Percentiles rank a stretch among this genome's conserved stretches.
These are phyloP conservation scores for Arachis hypogaea DNA, from an alignment of 306 rosid genomes.

Conservation along the genomic window DNA sequence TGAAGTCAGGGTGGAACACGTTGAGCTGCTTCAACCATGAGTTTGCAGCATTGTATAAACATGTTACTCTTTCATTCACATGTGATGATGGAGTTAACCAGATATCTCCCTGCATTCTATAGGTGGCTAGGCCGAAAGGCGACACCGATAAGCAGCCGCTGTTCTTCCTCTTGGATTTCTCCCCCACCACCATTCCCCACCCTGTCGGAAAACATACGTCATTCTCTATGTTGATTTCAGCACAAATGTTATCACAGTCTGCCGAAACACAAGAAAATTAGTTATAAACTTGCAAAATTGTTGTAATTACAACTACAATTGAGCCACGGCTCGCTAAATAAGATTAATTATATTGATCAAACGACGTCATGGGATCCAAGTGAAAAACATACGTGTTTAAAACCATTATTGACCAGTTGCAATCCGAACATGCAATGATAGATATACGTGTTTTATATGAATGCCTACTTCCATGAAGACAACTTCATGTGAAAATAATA, in stretches of 20 bases:
- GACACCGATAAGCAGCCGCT: constrained; percentile 39
- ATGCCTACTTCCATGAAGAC: too few relatives aligned
- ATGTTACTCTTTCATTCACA: constrained; percentile 35
- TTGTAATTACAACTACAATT: too few relatives aligned
- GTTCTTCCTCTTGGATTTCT: constrained; percentile 18
- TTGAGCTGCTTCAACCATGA: constrained; percentile 80
- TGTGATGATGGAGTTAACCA: constrained; percentile 53
- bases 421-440: too few relatives aligned
- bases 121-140: constrained; percentile 69
- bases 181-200: constrained; percentile 20
- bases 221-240: constrained; percentile 12
- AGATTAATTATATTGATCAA: too few relatives aligned
- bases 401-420: too few relatives aligned
- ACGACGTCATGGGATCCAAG: too few relatives aligned
- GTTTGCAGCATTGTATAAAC: constrained; percentile 59
- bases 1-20: constrained; percentile 66
- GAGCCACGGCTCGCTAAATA: too few relatives aligned
- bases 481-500: too few relatives aligned
- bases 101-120: constrained; percentile 59
- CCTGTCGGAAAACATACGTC: neutral
- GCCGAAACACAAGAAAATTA: constrained; percentile 25
- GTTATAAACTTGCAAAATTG: neutral
- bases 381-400: too few relatives aligned
- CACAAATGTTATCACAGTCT: constrained; percentile 38
- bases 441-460: too few relatives aligned